phyloP scores from a whole-genome alignment of 768 basidiomycete genomes.

The Phallus indusiatus region DNA sequence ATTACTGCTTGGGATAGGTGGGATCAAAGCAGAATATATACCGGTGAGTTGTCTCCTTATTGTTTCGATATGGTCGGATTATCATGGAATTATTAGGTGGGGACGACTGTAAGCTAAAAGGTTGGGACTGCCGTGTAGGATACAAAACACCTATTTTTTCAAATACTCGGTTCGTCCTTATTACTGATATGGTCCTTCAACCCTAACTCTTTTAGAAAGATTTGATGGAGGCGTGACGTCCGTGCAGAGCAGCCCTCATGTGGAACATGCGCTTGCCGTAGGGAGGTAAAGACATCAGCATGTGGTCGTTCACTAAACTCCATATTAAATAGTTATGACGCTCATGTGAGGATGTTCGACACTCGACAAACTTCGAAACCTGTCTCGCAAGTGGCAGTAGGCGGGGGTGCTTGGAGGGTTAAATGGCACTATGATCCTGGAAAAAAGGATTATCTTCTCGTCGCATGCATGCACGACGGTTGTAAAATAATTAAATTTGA shows the following conservation, averaged over 20 bases:
- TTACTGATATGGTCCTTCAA: slow-evolving; percentile 4
- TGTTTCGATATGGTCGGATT: background rate
- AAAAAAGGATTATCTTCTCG: slow-evolving; percentile 67
- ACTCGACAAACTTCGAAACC: slow-evolving; percentile 53
- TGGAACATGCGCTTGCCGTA: slow-evolving; percentile 77
- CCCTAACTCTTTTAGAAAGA: slow-evolving; percentile 30
- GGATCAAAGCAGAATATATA: slow-evolving; percentile 71
- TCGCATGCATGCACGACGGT: slow-evolving; percentile 98
- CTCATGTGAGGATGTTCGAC: slow-evolving; percentile 74
- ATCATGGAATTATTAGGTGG: slow-evolving; percentile 50
- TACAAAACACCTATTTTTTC: slow-evolving; percentile 49
- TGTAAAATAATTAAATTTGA: slow-evolving; percentile 71
- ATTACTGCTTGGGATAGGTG: slow-evolving; percentile 86
- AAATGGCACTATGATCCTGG: slow-evolving; percentile 81
- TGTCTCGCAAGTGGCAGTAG: slow-evolving; percentile 53
- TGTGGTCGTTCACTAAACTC: background rate
- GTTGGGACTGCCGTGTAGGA: slow-evolving; percentile 77
- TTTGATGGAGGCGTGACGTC: slow-evolving; percentile 91
- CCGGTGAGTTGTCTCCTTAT: slow-evolving; percentile 40
- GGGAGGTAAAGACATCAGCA: slow-evolving; percentile 54
- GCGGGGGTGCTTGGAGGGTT: slow-evolving; percentile 92
- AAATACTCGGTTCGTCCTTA: slow-evolving; percentile 53
- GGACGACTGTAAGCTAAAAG: slow-evolving; percentile 83
- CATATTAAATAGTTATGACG: slow-evolving; percentile 59
- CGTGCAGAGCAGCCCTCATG: slow-evolving; percentile 73